phyloP scores from a whole-genome alignment of 257 asterid genomes.

The Thymus quinquecostatus region DNA sequence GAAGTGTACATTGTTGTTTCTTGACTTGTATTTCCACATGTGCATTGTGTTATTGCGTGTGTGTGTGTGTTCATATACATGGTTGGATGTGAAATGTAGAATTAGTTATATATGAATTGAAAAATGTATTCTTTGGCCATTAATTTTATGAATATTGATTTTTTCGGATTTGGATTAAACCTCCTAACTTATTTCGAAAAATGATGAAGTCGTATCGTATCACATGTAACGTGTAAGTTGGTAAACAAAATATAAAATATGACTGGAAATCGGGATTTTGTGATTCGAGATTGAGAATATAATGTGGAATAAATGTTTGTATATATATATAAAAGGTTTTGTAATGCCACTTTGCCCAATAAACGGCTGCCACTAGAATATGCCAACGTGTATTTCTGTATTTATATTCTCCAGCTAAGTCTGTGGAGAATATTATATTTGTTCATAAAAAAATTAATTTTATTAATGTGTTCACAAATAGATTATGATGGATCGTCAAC shows the following conservation, averaged over 20 bases:
- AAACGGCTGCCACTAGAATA: slow-evolving; percentile 29
- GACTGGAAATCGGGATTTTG: background rate
- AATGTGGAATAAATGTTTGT: slow-evolving; percentile 9
- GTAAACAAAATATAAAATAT: background rate
- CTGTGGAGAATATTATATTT: slow-evolving; percentile 29
- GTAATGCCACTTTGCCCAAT: slow-evolving; percentile 28
- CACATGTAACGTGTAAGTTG: slow-evolving; percentile 11
- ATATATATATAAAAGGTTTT: background rate
- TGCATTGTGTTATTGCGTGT: background rate
- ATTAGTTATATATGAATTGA: too few species aligned
- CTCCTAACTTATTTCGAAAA: too few species aligned
- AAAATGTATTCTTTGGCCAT: too few species aligned
- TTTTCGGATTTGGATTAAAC: too few species aligned
- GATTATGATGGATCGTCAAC: slow-evolving; percentile 27
- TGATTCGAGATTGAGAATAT: slow-evolving; percentile 20
- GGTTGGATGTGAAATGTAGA: background rate
- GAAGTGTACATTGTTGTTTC: background rate
- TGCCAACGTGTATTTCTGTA: slow-evolving; percentile 34
- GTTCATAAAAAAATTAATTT: slow-evolving; percentile 2
- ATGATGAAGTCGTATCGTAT: background rate
- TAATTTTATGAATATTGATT: too few species aligned
- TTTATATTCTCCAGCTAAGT: slow-evolving; percentile 29
- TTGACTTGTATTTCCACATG: background rate
- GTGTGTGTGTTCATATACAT: background rate
- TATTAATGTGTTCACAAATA: slow-evolving; percentile 17